These are phyloP conservation scores for Casuarina glauca DNA, from an alignment of 306 rosid genomes.

Conservation along the genomic window DNA sequence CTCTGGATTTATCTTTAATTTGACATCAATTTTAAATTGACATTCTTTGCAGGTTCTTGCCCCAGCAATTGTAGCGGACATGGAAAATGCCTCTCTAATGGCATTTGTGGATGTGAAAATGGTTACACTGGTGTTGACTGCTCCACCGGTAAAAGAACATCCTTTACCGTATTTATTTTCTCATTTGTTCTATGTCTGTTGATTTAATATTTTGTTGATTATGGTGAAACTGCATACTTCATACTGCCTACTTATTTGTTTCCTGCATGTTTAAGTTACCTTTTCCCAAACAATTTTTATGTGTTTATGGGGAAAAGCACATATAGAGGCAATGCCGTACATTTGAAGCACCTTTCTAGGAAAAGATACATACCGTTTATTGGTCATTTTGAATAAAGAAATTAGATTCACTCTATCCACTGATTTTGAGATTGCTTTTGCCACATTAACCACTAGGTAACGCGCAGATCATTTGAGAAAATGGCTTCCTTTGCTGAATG, in stretches of 20 bases:
- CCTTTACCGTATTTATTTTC: background rate
- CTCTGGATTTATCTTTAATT: constrained; percentile 14
- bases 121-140: constrained; percentile 92
- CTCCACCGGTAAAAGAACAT: constrained; percentile 65
- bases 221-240: background rate
- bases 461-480: background rate
- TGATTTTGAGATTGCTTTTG: background rate
- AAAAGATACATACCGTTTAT: background rate
- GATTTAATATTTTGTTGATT: background rate
- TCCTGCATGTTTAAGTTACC: background rate
- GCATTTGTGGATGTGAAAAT: constrained; percentile 77
- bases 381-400: background rate
- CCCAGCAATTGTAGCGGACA: constrained; percentile 67
- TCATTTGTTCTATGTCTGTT: background rate
- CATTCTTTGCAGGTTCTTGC: constrained; percentile 60
- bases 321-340: background rate
- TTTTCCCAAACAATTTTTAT: background rate
- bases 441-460: background rate
- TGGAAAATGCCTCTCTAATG: constrained; percentile 82
- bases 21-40: constrained; percentile 8
- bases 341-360: background rate
- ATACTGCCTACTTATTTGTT: background rate
- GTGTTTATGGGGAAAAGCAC: background rate
- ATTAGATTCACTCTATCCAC: background rate
- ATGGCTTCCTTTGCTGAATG: background rate